These are phyloP conservation scores for Tephrocybe sp. DNA, from an alignment of 768 basidiomycete species.

Conservation along the genomic window DNA sequence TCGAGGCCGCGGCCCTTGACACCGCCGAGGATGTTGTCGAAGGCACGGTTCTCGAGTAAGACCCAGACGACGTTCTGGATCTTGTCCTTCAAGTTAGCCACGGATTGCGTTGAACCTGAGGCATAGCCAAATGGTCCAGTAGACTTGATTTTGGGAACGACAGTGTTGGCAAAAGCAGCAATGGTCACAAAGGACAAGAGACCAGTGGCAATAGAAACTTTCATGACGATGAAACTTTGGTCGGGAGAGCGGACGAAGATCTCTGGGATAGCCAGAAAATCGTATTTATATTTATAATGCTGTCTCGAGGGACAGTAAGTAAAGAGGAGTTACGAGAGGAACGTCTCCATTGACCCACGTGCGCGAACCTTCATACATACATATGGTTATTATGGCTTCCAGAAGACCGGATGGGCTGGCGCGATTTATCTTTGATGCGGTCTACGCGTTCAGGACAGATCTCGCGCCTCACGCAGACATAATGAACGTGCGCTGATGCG, in stretches of 20 bases:
- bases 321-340: not conserved
- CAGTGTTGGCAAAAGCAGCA: not conserved
- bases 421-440: not conserved
- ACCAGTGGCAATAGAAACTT: not conserved
- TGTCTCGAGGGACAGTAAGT: not conserved
- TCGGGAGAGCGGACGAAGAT: not conserved
- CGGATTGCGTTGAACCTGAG: not conserved
- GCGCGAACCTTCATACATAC: not conserved
- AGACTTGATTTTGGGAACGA: not conserved
- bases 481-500: not conserved
- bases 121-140: not conserved
- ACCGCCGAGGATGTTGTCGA: slow-evolving; percentile 27
- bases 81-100: slow-evolving; percentile 5
- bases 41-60: slow-evolving; percentile 26
- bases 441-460: not conserved
- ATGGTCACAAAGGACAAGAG: not conserved
- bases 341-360: not conserved
- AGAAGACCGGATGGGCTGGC: not conserved
- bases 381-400: not conserved
- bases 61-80: slow-evolving; percentile 24
- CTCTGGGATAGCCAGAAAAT: not conserved
- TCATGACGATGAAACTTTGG: not conserved
- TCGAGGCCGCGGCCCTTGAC: slow-evolving; percentile 17
- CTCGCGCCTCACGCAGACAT: not conserved
- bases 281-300: not conserved